phyloP scores from a whole-genome alignment of 345 rosid genomes.

The Moricandia moricandioides region DNA sequence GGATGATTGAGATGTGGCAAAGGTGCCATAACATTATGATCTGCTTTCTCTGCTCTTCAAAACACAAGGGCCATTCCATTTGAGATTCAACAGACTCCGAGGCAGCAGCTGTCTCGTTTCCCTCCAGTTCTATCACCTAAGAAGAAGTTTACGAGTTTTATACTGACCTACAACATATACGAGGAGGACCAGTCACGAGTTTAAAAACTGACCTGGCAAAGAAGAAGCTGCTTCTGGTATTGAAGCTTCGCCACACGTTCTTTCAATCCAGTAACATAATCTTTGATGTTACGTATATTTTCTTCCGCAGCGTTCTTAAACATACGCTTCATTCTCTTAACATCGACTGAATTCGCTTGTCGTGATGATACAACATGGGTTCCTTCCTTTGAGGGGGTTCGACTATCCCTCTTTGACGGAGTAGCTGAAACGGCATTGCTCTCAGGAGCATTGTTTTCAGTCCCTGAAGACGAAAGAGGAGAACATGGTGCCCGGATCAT shows the following conservation, averaged over 20 bases:
- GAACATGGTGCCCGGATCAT: slow-evolving; percentile 83
- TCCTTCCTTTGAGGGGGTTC: slow-evolving; percentile 58
- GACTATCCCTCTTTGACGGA: slow-evolving; percentile 42
- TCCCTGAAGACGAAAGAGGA: slow-evolving; percentile 64
- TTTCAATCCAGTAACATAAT: slow-evolving; percentile 81
- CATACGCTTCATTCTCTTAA: slow-evolving; percentile 90
- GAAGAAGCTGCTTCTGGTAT: slow-evolving; percentile 94
- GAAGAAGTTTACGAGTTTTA: slow-evolving; percentile 7
- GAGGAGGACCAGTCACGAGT: slow-evolving; percentile 7
- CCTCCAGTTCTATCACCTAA: slow-evolving; percentile 85
- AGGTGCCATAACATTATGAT: slow-evolving; percentile 95
- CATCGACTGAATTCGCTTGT: slow-evolving; percentile 71
- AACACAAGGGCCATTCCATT: slow-evolving; percentile 61
- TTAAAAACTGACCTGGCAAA: slow-evolving; percentile 70
- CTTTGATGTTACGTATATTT: slow-evolving; percentile 75
- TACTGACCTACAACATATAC: background rate
- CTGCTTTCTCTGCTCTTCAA: slow-evolving; percentile 84
- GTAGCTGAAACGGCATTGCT: slow-evolving; percentile 42
- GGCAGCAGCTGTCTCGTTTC: slow-evolving; percentile 44
- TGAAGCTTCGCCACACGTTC: slow-evolving; percentile 96
- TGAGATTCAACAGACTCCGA: slow-evolving; percentile 58
- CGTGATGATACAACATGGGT: slow-evolving; percentile 44
- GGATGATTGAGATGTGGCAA: slow-evolving; percentile 89
- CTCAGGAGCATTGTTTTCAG: slow-evolving; percentile 78
- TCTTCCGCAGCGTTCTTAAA: slow-evolving; percentile 97